Evolutionary conservation across 2,329 filamentous ascomycete genomes (phyloP), one percentile per base, ranked within the genome.

Genomic region (Exophiala sideris): DNA sequence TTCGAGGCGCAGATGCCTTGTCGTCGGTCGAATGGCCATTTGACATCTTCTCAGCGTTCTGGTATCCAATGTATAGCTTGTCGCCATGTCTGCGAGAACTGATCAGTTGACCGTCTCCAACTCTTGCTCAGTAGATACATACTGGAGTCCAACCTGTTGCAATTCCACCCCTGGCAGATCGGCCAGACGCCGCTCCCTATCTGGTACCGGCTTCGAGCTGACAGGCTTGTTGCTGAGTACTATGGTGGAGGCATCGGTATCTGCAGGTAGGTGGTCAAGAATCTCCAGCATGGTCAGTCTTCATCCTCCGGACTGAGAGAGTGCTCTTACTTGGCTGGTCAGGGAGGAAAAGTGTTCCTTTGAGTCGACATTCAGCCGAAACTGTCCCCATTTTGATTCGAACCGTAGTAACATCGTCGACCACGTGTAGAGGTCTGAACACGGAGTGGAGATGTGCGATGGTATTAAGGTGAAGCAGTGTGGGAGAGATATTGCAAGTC

Each of bases 381-480:
- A 86, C 79, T 94, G 94, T 76, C 94, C 94, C 76, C 96, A 91
- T 61, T 89, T 90, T 69, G 91, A 91, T 66, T 91, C 86, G 64
- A 96, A 88, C 71, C 91, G 84, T 52, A 96, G 78, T 67, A 96
- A 80, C 84, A 96, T 96, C 21, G 40, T 52, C 36, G 9, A 9
- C 9, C 40, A 18, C 21, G 38, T 34, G 16, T 29, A 36, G 14
- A 32, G 21, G 12, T 32, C 2, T 5, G 4, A 33, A 11, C 34
- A n/a, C 7, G n/a, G 49, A 55, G 48, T 39, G 6, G 12, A 32
- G 9, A n/a, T 12, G 24, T n/a, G 6, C 14, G 32, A 21, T 12
- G 16, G 24, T 10, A n/a, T 9, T 8, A 16, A 36, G 39, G 14
- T 16, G 42, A 6, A n/a, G 20, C 32, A 6, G 32, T 24, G 29